A percentile compares a stretch with the other conserved stretches of the same genome.
Conservation (phyloP, 345 rosid species). For the Salix dunnii region DNA sequence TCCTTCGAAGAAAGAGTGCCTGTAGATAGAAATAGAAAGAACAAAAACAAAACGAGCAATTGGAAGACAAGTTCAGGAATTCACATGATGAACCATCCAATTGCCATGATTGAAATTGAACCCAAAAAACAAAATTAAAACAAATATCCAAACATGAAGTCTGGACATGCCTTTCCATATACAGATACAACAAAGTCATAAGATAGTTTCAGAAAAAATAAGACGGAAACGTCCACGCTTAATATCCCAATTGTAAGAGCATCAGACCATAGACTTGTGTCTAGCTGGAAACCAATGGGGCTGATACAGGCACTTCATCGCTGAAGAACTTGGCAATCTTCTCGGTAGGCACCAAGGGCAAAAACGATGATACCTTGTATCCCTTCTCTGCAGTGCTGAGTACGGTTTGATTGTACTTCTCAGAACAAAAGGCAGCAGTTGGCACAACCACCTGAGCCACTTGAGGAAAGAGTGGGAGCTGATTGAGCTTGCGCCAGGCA, state of each 20-base stretch:
- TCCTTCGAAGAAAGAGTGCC: background rate
- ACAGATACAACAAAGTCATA: background rate
- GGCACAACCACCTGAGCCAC: slow-evolving; percentile 72
- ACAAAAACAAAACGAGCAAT: background rate
- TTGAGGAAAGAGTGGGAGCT: slow-evolving; percentile 77
- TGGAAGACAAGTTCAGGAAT: background rate
- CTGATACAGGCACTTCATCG: slow-evolving; percentile 27
- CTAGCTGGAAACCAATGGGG: slow-evolving; percentile 39
- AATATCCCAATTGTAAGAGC: background rate
- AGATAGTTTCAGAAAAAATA: no score
- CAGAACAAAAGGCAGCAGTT: slow-evolving; percentile 69
- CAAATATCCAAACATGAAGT: background rate
- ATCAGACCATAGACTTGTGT: background rate
- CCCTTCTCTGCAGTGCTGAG: slow-evolving; percentile 70
- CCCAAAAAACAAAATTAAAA: no score
- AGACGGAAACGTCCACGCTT: background rate
- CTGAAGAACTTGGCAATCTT: slow-evolving; percentile 70
- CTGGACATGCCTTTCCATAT: background rate
- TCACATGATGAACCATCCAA: background rate
- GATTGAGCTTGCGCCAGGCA: slow-evolving; percentile 76
- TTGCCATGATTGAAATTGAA: background rate
- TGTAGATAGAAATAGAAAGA: background rate
- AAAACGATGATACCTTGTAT: slow-evolving; percentile 59
- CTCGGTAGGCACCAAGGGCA: slow-evolving; percentile 85
- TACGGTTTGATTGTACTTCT: slow-evolving; percentile 78